Conservation (phyloP, 2,329 filamentous ascomycete species). For the Pseudogymnoascus verrucosus region DNA sequence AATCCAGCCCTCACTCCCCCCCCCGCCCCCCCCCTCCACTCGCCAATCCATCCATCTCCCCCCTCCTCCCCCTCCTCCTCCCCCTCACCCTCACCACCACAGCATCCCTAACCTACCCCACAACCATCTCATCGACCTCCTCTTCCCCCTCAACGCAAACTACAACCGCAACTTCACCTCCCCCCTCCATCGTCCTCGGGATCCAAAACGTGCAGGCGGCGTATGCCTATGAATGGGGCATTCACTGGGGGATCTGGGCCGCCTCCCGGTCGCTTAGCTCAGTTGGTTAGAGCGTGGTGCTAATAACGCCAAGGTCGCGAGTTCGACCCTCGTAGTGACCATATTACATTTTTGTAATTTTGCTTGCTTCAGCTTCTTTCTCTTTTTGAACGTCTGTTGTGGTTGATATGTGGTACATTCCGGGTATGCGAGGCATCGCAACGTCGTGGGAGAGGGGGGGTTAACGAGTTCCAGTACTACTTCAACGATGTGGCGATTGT, state of each 20-base stretch:
- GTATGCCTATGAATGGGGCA: not conserved
- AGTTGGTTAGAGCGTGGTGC: too few relatives aligned
- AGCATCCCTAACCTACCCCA: not conserved
- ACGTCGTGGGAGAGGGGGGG: not conserved
- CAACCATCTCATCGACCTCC: not conserved
- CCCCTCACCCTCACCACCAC: not conserved
- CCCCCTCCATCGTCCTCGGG: not conserved
- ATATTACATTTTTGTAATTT: too few relatives aligned
- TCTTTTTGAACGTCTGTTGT: too few relatives aligned
- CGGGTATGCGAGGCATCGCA: not conserved
- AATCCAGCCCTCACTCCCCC: too few relatives aligned
- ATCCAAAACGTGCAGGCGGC: not conserved
- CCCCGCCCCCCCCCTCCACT: too few relatives aligned
- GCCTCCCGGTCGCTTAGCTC: too few relatives aligned
- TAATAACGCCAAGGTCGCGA: too few relatives aligned
- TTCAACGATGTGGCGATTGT: not conserved
- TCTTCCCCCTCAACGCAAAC: not conserved
- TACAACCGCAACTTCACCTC: not conserved
- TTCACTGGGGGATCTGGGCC: not conserved
- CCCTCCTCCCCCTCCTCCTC: not conserved
- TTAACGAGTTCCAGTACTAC: not conserved
- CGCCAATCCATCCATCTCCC: not conserved
- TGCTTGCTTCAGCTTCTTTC: too few relatives aligned
- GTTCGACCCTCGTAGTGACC: too few relatives aligned
- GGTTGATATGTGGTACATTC: too few relatives aligned